These are phyloP conservation scores for Phallus indusiatus DNA, from an alignment of 768 basidiomycete species.

Conservation along the genomic window DNA sequence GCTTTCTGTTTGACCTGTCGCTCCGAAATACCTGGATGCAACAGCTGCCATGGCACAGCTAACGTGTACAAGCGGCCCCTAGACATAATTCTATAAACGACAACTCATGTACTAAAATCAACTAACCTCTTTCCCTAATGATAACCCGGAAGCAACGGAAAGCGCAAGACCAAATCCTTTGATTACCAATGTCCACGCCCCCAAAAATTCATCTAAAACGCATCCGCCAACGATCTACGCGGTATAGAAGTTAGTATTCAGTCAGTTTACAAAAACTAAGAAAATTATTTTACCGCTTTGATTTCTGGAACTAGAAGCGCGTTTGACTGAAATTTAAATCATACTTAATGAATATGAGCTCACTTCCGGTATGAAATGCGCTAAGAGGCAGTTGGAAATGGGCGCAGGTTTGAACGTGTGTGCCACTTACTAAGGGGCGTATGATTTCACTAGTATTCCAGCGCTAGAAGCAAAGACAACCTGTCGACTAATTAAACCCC, in stretches of 20 bases:
- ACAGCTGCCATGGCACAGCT: slow-evolving; percentile 74
- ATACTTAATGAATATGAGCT: slow-evolving; percentile 20
- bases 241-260: not conserved
- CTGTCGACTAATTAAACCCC: slow-evolving; percentile 22
- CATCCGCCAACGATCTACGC: slow-evolving; percentile 70
- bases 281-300: slow-evolving; percentile 48
- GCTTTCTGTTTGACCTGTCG: slow-evolving; percentile 77
- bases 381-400: slow-evolving; percentile 23
- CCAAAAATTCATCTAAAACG: slow-evolving; percentile 80
- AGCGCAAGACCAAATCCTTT: slow-evolving; percentile 79
- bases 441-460: slow-evolving; percentile 50
- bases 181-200: slow-evolving; percentile 76
- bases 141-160: slow-evolving; percentile 76
- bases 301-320: slow-evolving; percentile 57
- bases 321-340: not conserved
- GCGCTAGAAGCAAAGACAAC: slow-evolving; percentile 54
- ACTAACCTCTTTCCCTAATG: slow-evolving; percentile 72
- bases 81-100: slow-evolving; percentile 2
- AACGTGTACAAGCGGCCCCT: slow-evolving; percentile 83
- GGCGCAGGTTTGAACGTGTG: not conserved
- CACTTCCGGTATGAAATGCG: slow-evolving; percentile 75
- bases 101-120: slow-evolving; percentile 14
- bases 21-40: slow-evolving; percentile 53
- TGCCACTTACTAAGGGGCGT: slow-evolving; percentile 57
- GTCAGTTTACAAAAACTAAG: not conserved